phyloP scores from a whole-genome alignment of 441 rosid species.

The Daphne laureola region DNA sequence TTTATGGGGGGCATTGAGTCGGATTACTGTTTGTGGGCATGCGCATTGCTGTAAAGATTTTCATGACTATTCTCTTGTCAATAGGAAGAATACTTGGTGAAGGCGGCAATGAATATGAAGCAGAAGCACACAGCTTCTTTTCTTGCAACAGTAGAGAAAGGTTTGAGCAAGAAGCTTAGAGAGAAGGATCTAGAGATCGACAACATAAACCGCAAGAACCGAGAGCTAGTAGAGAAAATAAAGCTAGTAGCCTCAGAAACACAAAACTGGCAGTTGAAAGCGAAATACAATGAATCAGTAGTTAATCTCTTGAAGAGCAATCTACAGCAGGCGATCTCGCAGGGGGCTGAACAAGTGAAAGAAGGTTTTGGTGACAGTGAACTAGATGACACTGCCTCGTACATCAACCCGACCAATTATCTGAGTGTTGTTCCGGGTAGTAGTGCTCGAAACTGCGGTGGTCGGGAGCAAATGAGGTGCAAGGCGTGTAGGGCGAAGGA shows the following conservation, averaged over 20 bases:
- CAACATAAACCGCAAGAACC: constrained; percentile 51
- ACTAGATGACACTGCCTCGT: constrained; percentile 52
- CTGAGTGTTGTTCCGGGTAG: constrained; percentile 20
- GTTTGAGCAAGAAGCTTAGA: constrained; percentile 41
- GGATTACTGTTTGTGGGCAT: too few species aligned
- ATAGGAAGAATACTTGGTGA: constrained; percentile 51
- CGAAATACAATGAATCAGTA: constrained; percentile 64
- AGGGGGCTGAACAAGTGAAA: constrained; percentile 48
- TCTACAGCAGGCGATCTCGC: constrained; percentile 56
- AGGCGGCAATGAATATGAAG: constrained; percentile 54
- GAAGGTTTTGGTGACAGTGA: constrained; percentile 79
- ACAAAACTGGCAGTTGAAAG: constrained; percentile 62
- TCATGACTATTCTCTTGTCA: background rate
- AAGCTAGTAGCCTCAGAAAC: constrained; percentile 48
- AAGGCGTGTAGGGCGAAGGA: constrained; percentile 52
- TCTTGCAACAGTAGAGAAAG: constrained; percentile 51
- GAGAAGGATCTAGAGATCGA: constrained; percentile 64
- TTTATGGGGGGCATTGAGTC: too few species aligned
- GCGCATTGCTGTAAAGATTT: too few species aligned
- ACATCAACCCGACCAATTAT: constrained; percentile 30
- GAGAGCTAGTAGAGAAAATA: constrained; percentile 49
- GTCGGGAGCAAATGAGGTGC: constrained; percentile 32
- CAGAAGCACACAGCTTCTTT: constrained; percentile 52
- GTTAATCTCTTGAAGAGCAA: constrained; percentile 46
- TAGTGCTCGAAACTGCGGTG: constrained; percentile 10